These are phyloP conservation scores for Dichotomopilus funicola DNA, from an alignment of 2,329 filamentous ascomycete species.

Conservation along the genomic window DNA sequence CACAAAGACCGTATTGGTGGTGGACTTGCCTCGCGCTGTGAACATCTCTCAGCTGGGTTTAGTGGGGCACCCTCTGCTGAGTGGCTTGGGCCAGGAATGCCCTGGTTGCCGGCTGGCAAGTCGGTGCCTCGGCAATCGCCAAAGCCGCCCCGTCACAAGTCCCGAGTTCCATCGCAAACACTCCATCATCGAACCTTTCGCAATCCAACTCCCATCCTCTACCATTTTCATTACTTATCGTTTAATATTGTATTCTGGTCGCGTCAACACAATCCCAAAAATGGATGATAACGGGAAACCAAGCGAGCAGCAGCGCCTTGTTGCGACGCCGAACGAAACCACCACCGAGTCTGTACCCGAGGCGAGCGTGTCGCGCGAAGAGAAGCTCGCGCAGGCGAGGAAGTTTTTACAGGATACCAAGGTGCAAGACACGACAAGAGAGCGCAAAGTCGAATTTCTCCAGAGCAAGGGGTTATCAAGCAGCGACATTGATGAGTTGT, in stretches of 20 bases:
- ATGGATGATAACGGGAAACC: slow-evolving; percentile 24
- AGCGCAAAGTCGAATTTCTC: slow-evolving; percentile 71
- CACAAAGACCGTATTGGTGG: no score
- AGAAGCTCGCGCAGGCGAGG: slow-evolving; percentile 57
- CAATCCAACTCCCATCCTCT: not conserved
- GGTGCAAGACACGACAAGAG: slow-evolving; percentile 60
- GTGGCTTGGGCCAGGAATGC: slow-evolving; percentile 3
- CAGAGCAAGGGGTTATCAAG: slow-evolving; percentile 65
- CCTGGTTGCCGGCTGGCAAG: not conserved
- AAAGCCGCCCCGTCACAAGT: slow-evolving; percentile 6
- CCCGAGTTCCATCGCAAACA: not conserved
- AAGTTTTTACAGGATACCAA: slow-evolving; percentile 70
- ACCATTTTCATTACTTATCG: not conserved
- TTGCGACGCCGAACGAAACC: slow-evolving; percentile 16
- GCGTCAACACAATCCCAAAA: not conserved
- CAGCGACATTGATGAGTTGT: slow-evolving; percentile 61
- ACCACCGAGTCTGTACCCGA: slow-evolving; percentile 3
- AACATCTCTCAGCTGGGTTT: no score
- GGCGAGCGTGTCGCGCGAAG: slow-evolving; percentile 14
- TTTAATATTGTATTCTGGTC: not conserved
- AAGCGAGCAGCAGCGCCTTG: slow-evolving; percentile 16
- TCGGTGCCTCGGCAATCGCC: slow-evolving; percentile 10
- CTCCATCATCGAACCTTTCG: not conserved
- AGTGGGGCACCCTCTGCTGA: no score
- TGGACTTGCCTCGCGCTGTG: no score